phyloP scores from a whole-genome alignment of 164 flowering plant genomes.

The Nelumbo lutea region DNA sequence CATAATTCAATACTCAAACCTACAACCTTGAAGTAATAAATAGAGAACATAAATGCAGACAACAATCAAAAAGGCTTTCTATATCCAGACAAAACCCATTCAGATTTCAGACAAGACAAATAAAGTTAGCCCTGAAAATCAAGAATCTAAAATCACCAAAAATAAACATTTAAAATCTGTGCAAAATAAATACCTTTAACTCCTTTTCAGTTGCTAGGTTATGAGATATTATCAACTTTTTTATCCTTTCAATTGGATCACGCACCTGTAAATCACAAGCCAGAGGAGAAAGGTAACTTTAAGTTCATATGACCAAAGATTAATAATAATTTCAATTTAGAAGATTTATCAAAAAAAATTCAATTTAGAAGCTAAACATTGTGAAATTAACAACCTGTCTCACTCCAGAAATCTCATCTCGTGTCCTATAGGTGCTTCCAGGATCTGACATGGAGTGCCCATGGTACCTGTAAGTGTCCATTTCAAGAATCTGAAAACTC shows the following conservation, averaged over 20 bases:
- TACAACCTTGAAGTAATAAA: no score
- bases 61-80: no score
- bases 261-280: slow-evolving; percentile 58
- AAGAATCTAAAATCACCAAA: neutral
- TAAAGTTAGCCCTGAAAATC: neutral
- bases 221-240: slow-evolving; percentile 70
- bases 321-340: neutral
- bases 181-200: slow-evolving; percentile 62
- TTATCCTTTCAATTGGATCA: slow-evolving; percentile 89
- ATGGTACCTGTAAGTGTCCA: slow-evolving; percentile 99
- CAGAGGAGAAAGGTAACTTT: neutral
- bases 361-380: neutral
- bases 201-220: slow-evolving; percentile 88
- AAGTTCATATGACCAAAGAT: neutral
- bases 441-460: slow-evolving; percentile 99
- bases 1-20: no score
- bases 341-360: neutral
- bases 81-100: no score
- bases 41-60: no score
- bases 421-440: slow-evolving; percentile 95
- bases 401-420: slow-evolving; percentile 89
- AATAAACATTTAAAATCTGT: neutral
- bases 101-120: neutral
- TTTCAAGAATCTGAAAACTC: slow-evolving; percentile 81
- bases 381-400: slow-evolving; percentile 62